Evolutionary conservation across 257 asterid genomes (phyloP), one percentile per base, ranked within the genome.

Genomic region (Nemophila menziesii): DNA sequence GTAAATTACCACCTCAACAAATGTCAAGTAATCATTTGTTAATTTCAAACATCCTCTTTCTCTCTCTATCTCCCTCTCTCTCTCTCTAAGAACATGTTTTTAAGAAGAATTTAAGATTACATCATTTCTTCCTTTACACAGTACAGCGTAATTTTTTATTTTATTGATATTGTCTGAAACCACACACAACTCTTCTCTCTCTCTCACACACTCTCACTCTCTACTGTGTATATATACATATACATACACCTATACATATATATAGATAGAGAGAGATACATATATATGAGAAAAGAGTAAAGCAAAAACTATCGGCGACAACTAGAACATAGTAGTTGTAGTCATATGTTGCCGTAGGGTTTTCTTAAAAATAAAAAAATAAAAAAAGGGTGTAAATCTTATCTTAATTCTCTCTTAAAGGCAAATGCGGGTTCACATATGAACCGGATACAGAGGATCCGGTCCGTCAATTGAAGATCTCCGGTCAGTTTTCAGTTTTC

Each of bases 371-470:
- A 4, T 15, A 16, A 8, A 3, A 14, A 20, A 37, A 14, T 20
- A 46, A 11, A 29, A 7, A 29, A 7, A 29, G 1, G 36, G 2
- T 29, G 36, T 29, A 10, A 2, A 7, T 29, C 2, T 29, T 29
- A 29, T 29, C 36, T 29, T 29, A 10, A 2, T 10, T 10, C 12
- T 3, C 36, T 29, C 10, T 33, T 16, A 50, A 33, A 38, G 23
- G 26, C 3, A 60, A 61, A 61, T 61, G 69, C 41, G 42, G 66
- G 69, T 37, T 41, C 38, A 16, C 20, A 22, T 39, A 22, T 52
- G 63, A 52, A 26, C 54, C 40, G 41, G 46, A 65, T 56, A 61
- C 59, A 51, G 51, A 62, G 64, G 85, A 79, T 77, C 82, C 69
- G 48, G 20, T 47, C 40, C 23, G 39, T 49, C 38, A 20, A 33